A percentile compares a stretch with the other conserved stretches of the same genome.
These are phyloP conservation scores for Carex kokanica DNA, from an alignment of 176 grass and related monocot species.

Conservation along the genomic window DNA sequence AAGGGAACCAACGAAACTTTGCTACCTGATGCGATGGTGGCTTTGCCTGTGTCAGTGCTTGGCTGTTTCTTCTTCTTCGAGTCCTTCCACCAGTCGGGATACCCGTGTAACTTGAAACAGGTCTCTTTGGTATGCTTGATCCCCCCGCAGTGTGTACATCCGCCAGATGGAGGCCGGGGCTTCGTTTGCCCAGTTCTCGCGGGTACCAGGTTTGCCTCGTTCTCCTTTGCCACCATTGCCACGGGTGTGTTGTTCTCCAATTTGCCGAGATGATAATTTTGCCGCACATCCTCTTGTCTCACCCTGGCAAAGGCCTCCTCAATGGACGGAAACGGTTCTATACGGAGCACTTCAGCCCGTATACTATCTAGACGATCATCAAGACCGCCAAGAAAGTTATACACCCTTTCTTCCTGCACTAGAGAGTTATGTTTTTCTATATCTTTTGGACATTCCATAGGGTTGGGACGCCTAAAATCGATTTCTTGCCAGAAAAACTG, in stretches of 20 bases:
- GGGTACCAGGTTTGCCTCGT: neutral
- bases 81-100: conserved; percentile 1
- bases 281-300: neutral
- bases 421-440: neutral
- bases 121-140: neutral
- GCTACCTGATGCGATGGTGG: neutral
- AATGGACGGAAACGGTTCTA: neutral
- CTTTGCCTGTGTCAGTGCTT: neutral
- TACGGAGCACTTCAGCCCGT: neutral
- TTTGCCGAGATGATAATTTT: neutral
- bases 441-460: neutral
- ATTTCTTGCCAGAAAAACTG: neutral
- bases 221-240: neutral
- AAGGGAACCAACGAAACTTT: neutral
- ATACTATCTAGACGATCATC: neutral
- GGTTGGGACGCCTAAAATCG: neutral
- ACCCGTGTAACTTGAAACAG: neutral
- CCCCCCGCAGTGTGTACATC: neutral
- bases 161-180: neutral
- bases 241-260: neutral
- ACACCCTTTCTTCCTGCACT: neutral
- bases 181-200: neutral
- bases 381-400: neutral
- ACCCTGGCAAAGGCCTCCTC: neutral
- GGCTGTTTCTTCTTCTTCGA: neutral